phyloP scores from a whole-genome alignment of 106 monocot species.

The Dendrobium huoshanense region DNA sequence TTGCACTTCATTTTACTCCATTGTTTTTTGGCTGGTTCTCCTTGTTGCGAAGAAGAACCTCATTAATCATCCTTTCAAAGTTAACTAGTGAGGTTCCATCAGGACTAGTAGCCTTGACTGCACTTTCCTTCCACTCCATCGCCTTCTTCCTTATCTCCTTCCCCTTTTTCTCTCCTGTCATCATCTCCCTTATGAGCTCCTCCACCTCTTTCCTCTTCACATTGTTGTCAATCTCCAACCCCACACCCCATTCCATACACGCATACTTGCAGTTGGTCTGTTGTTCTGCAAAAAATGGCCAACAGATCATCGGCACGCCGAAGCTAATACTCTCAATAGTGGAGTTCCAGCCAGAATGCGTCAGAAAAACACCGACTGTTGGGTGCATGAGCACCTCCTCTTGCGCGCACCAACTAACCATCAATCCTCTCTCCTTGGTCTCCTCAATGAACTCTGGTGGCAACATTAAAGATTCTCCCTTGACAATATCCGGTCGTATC shows the following conservation, averaged over 20 bases:
- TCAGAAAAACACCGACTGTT: conserved; percentile 44
- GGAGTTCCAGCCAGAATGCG: conserved; percentile 41
- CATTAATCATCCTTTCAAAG: too few species aligned
- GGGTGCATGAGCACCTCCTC: conserved; percentile 33
- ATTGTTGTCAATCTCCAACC: conserved; percentile 27
- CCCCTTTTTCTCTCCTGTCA: conserved; percentile 20
- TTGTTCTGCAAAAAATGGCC: conserved; percentile 38
- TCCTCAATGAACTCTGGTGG: conserved; percentile 17
- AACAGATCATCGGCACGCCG: conserved; percentile 22
- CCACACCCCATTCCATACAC: conserved; percentile 13
- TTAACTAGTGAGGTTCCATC: too few species aligned
- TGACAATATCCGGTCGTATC: conserved; percentile 34
- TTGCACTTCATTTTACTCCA: too few species aligned
- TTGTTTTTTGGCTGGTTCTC: too few species aligned
- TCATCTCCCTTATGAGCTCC: conserved; percentile 36
- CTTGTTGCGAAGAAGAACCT: too few species aligned
- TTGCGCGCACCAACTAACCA: conserved; percentile 45
- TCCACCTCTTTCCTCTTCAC: conserved; percentile 38
- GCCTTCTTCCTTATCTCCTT: conserved; percentile 30
- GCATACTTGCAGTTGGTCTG: conserved; percentile 27
- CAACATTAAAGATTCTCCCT: conserved; percentile 7
- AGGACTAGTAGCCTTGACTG: too few species aligned
- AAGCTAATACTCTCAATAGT: conserved; percentile 15
- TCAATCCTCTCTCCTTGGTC: conserved; percentile 17
- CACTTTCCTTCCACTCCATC: conserved; percentile 16